Percentiles rank a stretch among this genome's conserved stretches.
Conservation (phyloP, 2,329 filamentous ascomycete species). For the Bipolaris zeicola region DNA sequence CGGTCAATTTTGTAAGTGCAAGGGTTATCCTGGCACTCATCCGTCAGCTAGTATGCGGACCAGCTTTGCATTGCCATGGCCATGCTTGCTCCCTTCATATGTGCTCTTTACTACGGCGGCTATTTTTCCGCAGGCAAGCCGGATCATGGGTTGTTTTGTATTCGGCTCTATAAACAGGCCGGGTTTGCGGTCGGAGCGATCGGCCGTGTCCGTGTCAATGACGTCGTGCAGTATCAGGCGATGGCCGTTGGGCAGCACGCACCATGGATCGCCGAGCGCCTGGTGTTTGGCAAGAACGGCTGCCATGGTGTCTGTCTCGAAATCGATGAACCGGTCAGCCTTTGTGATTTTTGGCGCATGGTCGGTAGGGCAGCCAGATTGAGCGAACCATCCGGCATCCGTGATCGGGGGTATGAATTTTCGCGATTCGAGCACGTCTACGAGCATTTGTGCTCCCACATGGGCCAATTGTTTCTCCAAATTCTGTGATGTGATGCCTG, state of each 20-base stretch:
- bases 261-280: slow-evolving; percentile 73
- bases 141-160: background rate
- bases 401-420: slow-evolving; percentile 69
- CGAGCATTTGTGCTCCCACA: slow-evolving; percentile 72
- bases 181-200: background rate
- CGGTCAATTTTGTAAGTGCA: background rate
- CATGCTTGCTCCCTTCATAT: slow-evolving; percentile 9
- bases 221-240: slow-evolving; percentile 35
- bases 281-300: slow-evolving; percentile 62
- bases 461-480: slow-evolving; percentile 63
- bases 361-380: slow-evolving; percentile 26
- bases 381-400: slow-evolving; percentile 40
- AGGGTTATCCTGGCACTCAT: background rate
- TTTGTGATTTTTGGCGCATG: slow-evolving; percentile 77
- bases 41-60: background rate
- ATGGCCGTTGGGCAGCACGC: slow-evolving; percentile 36
- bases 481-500: slow-evolving; percentile 55
- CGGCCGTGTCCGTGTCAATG: background rate
- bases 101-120: slow-evolving; percentile 2
- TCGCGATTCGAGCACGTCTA: slow-evolving; percentile 65
- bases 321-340: slow-evolving; percentile 67
- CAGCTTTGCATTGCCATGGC: slow-evolving; percentile 9
- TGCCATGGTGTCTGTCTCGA: slow-evolving; percentile 59
- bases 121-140: slow-evolving; percentile 4
- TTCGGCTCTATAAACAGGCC: slow-evolving; percentile 11